A percentile compares a stretch with the other conserved stretches of the same genome.
phyloP scores from a whole-genome alignment of 202 grass and related monocot genomes.

The Digitaria exilis region DNA sequence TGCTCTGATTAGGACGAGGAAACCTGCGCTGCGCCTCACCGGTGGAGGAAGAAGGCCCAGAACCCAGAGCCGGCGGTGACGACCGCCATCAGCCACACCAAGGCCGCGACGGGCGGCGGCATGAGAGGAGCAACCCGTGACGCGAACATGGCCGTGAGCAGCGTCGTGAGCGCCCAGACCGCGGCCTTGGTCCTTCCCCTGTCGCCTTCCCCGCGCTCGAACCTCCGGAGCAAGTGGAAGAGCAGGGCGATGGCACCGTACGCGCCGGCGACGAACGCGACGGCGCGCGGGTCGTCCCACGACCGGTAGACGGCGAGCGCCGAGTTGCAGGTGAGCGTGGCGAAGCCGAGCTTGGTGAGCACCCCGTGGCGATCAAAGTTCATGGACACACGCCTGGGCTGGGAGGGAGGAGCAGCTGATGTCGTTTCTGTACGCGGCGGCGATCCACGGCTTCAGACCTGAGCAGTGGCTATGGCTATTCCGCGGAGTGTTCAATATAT shows the following conservation, averaged over 20 bases:
- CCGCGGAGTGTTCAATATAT: too few species aligned
- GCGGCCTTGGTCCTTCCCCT: neutral
- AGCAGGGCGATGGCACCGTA: neutral
- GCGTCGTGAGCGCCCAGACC: neutral
- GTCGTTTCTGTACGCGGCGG: too few species aligned
- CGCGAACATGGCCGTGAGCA: conserved; percentile 28
- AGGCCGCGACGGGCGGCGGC: neutral
- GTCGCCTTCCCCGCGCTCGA: conserved; percentile 1
- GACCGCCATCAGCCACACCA: neutral
- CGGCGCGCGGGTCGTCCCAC: neutral
- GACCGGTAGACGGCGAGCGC: conserved; percentile 16
- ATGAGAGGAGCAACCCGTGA: conserved; percentile 9
- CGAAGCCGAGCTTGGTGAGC: conserved; percentile 11
- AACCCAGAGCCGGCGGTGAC: neutral
- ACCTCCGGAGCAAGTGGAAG: neutral
- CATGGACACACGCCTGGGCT: neutral
- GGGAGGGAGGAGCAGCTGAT: neutral
- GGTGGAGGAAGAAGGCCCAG: conserved; percentile 7
- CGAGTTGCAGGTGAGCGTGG: conserved; percentile 13
- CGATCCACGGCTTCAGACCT: too few species aligned
- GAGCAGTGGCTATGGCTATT: too few species aligned
- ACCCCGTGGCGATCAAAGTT: neutral
- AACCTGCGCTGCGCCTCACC: neutral
- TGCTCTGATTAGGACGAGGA: too few species aligned
- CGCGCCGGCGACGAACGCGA: conserved; percentile 12